phyloP scores from a whole-genome alignment of 1,284 basidiomycete genomes.

The Pseudozyma tsukubaensis region DNA sequence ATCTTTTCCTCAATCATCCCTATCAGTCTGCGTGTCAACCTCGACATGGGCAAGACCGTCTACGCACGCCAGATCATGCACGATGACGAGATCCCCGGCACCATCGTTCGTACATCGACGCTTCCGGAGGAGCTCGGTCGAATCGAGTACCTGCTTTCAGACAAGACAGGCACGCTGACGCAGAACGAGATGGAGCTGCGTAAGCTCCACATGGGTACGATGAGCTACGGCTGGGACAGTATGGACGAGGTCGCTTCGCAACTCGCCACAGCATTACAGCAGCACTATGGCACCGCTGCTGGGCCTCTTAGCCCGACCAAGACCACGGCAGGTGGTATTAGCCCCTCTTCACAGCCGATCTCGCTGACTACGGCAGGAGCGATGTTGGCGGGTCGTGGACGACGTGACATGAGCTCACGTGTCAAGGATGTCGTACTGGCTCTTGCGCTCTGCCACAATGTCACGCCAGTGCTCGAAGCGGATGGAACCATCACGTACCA shows the following conservation, averaged over 20 bases:
- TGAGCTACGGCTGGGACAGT: constrained; percentile 93
- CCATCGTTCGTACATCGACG: constrained; percentile 95
- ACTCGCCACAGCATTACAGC: constrained; percentile 80
- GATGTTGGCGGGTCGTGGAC: constrained; percentile 82
- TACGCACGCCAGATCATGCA: constrained; percentile 95
- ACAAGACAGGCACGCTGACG: constrained; percentile 97
- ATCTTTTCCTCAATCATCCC: constrained; percentile 99
- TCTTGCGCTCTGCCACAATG: constrained; percentile 95
- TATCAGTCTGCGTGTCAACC: constrained; percentile 96
- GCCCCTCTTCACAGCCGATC: constrained; percentile 15
- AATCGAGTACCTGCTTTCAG: constrained; percentile 93
- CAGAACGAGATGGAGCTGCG: constrained; percentile 99
- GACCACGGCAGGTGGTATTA: constrained; percentile 5
- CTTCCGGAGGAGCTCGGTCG: constrained; percentile 95
- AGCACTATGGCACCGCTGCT: constrained; percentile 22
- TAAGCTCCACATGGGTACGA: constrained; percentile 97
- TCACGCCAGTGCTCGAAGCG: constrained; percentile 93
- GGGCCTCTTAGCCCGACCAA: constrained; percentile 35
- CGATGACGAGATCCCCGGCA: constrained; percentile 90
- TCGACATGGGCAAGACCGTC: constrained; percentile 99
- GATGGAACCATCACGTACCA: constrained; percentile 95
- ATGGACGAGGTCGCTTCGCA: constrained; percentile 98
- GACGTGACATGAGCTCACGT: constrained; percentile 92
- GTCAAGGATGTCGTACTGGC: constrained; percentile 94
- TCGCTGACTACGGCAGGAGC: constrained; percentile 75